Base-by-base conservation (phyloP, 495 filamentous ascomycete species). In the Xylaria telfairii region DNA sequence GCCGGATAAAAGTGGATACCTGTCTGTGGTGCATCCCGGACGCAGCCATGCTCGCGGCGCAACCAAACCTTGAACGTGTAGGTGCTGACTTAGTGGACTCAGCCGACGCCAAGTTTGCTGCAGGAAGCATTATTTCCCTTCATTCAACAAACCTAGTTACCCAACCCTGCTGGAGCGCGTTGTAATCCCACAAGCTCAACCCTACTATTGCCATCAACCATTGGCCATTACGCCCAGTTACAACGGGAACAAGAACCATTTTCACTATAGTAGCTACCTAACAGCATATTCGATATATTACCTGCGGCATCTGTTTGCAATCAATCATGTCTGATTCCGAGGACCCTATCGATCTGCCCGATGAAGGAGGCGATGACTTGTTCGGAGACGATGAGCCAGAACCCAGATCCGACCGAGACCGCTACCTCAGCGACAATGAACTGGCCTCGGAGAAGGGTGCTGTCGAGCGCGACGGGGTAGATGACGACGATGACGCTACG, bases 391-490 rank as follows among this genome's bases (percentile, higher is more conserved):
- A 82, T 28, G 84, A 78, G 63, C 79, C 81, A 39, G 65, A 70
- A 46, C 53, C 28, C 47, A 64, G 63, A 60, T 77, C 71, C 0
- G 70, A 78, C 56, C 44, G 72, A 26, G 78, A 76, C 59, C 81
- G 81, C 68, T 74, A 75, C 30, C 72, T 81, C 69, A 91, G 88
- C 75, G 93, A 97, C 76, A 86, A 89, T 56, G 93, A 94, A 32
- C 82, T 96, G 1, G 92, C 91, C 69, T 97, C 94, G 12, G 94
- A 91, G n/a, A 90, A 94, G 64, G 85, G 86, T 34, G 82, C 83
- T 10, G 78, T 74, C 9, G 61, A 74, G 15, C 63, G 39, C 28
- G 21, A 72, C 46, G 57, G 34, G 39, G 72, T 76, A 37, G 70
- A 71, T 28, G 73, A 77, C 53, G 83, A 88, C n/a, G 78, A 78